These are phyloP conservation scores for Lepidopterella palustris DNA, from an alignment of 495 filamentous ascomycete genomes.

Conservation along the genomic window DNA sequence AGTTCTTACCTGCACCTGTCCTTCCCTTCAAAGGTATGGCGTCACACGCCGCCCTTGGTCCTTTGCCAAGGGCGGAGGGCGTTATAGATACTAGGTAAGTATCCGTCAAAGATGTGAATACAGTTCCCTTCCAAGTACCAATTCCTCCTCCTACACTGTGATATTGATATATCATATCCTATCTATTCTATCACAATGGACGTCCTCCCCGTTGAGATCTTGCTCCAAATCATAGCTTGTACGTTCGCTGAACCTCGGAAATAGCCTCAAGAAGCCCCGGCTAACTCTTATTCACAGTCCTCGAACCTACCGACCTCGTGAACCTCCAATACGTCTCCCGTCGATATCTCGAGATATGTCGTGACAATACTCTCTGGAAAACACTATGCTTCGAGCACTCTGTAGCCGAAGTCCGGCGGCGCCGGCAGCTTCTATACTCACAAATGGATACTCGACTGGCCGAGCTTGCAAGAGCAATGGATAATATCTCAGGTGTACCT, in stretches of 20 bases:
- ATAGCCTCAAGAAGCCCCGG: slow-evolving; percentile 5
- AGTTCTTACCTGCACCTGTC: too few relatives aligned
- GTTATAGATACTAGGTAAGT: background rate
- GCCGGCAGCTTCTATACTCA: slow-evolving; percentile 39
- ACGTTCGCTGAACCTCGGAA: slow-evolving; percentile 34
- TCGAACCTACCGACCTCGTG: slow-evolving; percentile 62
- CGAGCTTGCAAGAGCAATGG: slow-evolving; percentile 32
- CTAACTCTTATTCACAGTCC: slow-evolving; percentile 44
- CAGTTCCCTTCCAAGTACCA: background rate
- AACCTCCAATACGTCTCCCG: slow-evolving; percentile 64
- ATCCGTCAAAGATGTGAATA: too few relatives aligned
- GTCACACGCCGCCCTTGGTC: background rate
- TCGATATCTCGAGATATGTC: slow-evolving; percentile 58
- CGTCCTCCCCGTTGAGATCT: slow-evolving; percentile 66
- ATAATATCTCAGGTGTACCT: slow-evolving; percentile 22
- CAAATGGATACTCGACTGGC: slow-evolving; percentile 27
- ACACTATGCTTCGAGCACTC: slow-evolving; percentile 67
- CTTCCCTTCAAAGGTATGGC: too few relatives aligned
- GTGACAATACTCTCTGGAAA: slow-evolving; percentile 73
- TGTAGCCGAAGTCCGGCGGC: slow-evolving; percentile 45
- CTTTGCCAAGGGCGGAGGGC: background rate
- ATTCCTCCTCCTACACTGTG: background rate
- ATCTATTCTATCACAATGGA: slow-evolving; percentile 41
- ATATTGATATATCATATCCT: background rate
- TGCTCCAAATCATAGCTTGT: slow-evolving; percentile 71